phyloP scores from a whole-genome alignment of 106 monocot genomes.

The Posidonia australis region DNA sequence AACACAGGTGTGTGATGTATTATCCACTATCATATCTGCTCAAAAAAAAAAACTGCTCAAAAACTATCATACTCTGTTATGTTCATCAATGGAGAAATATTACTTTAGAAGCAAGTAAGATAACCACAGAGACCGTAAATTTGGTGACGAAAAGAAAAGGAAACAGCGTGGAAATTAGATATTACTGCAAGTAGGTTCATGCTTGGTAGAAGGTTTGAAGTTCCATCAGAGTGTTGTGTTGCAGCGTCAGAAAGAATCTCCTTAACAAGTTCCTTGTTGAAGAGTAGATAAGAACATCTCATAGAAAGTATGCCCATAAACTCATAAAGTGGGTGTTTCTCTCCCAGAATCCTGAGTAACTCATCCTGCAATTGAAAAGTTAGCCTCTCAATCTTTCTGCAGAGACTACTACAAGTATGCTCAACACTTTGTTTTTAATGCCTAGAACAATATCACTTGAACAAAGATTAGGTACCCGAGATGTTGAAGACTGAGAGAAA shows the following conservation, averaged over 20 bases:
- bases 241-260: constrained; percentile 56
- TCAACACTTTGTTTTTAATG: neutral
- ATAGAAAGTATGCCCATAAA: constrained; percentile 73
- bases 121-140: no score
- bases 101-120: no score
- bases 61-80: no score
- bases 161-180: neutral
- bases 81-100: no score
- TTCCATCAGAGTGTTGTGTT: constrained; percentile 33
- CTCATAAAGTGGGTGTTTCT: constrained; percentile 73
- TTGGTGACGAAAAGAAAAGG: neutral
- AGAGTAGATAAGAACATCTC: constrained; percentile 82
- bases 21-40: no score
- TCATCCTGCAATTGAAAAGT: constrained; percentile 45
- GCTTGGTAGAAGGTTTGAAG: constrained; percentile 47
- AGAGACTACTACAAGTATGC: neutral
- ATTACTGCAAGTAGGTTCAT: constrained; percentile 84
- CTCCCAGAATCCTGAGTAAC: constrained; percentile 79
- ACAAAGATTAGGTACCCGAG: constrained; percentile 34
- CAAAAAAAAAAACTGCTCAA: no score
- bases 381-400: neutral
- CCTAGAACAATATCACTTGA: neutral
- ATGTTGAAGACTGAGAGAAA: constrained; percentile 57
- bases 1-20: no score
- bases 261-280: constrained; percentile 73